Evolutionary conservation across 139 green algal genomes (phyloP).

Genomic region (Micractinium sp.): DNA sequence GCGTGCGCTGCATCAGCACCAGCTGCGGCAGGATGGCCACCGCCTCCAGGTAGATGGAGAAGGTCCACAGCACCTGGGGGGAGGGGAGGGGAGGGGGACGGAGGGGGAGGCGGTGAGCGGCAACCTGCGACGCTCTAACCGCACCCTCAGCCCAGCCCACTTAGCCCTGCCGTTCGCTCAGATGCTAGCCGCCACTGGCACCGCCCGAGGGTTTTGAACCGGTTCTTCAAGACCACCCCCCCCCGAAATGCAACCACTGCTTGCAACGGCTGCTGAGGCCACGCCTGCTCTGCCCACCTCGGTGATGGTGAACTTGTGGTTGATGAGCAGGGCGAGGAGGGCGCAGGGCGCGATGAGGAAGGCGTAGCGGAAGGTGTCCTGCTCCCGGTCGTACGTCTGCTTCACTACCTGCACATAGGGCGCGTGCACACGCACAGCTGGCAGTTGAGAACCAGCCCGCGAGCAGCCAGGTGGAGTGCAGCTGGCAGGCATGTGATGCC

Average conservation of each 20-base stretch:
- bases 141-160: too few species aligned
- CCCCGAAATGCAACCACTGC: too few species aligned
- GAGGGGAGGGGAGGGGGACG: not conserved
- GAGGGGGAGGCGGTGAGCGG: not conserved
- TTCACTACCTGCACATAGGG: constrained; percentile 85
- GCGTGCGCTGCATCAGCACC: constrained; percentile 97
- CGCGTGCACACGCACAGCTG: constrained; percentile 64
- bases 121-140: too few species aligned
- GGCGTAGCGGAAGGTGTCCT: constrained; percentile 93
- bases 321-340: constrained; percentile 83
- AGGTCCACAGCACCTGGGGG: constrained; percentile 94
- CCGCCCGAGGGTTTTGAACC: too few species aligned
- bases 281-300: not conserved
- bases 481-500: too few species aligned
- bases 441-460: too few species aligned
- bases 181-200: too few species aligned
- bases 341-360: constrained; percentile 86
- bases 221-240: too few species aligned
- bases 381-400: constrained; percentile 95
- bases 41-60: constrained; percentile 98
- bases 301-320: constrained; percentile 65
- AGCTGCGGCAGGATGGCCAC: constrained; percentile 99
- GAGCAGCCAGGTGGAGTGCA: too few species aligned
- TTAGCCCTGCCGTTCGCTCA: too few species aligned
- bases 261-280: not conserved